Evolutionary conservation across 1,139 yeast species (phyloP), one percentile per base, ranked within the genome.

Genomic region (Candida sanyaensis): DNA sequence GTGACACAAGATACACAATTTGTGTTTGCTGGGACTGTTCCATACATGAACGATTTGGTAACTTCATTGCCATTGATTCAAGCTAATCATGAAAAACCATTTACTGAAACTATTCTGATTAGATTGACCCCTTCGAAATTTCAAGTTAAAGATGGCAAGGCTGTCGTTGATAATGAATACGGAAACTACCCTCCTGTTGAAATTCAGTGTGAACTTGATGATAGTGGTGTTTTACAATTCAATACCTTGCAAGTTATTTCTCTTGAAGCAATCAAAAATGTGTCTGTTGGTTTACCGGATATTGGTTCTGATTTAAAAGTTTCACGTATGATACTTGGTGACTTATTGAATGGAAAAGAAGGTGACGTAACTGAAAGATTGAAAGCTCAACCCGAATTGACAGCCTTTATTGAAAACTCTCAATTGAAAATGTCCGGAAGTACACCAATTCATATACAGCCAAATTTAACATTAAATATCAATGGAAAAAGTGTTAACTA

Each of bases 141-240:
- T 67, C 63, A 55, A 46, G 12, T 24, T 5, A 54, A 54, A 11
- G 56, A 59, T 41, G 57, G 61, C 48, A 59, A 65, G 43, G 9
- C 23, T 5, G 24, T 12, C 9, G 8, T 27, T 7, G 12, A 24
- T 13, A 24, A 32, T 8, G 31, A 41, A 12, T 24, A 4, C 12
- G 26, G n/a, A 28, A 34, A 41, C n/a, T 71, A 71, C 46, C 86
- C 86, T 0, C 80, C 84, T 0, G 65, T 82, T 3, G 86, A 82
- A 57, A 64, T 82, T 43, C 79, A 84, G 81, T 64, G 77, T 45
- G 78, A 75, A 41, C 61, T 80, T 45, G 71, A 73, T 50, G 68
- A 65, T 8, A 58, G 62, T 24, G 69, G 68, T 17, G 63, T 55
- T n/a, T 73, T 80, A 1, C 77, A 75, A 44, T 51, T 69, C 42